Evolutionary conservation across 257 asterid species (phyloP).

Genomic region (Solanum ahanhuiri): DNA sequence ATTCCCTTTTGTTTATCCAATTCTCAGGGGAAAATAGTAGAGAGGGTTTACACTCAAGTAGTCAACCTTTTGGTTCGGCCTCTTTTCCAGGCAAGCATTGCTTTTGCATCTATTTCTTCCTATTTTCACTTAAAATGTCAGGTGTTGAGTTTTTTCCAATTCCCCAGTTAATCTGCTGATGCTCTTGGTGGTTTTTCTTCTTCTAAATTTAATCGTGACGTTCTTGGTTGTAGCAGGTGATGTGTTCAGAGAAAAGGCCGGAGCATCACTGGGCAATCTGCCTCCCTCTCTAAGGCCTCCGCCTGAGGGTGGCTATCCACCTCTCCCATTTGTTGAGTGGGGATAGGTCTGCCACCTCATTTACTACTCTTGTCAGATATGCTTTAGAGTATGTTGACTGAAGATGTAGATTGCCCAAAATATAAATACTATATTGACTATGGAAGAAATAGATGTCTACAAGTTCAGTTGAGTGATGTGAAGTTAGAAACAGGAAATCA

Average conservation of each 20-base stretch:
- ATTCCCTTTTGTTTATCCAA: background rate
- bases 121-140: background rate
- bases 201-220: background rate
- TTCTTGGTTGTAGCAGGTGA: conserved; percentile 23
- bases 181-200: background rate
- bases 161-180: background rate
- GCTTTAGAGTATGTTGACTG: background rate
- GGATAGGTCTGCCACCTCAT: conserved; percentile 36
- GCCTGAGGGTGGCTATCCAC: conserved; percentile 80
- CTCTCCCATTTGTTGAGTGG: conserved; percentile 79
- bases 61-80: conserved; percentile 13
- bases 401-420: background rate
- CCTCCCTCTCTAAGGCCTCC: conserved; percentile 95
- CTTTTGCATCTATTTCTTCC: background rate
- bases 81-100: conserved; percentile 30
- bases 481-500: background rate
- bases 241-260: conserved; percentile 38
- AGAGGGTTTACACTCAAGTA: conserved; percentile 17
- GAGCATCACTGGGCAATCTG: conserved; percentile 46
- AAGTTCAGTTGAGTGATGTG: background rate
- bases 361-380: background rate
- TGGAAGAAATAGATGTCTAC: background rate
- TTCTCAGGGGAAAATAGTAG: conserved; percentile 16
- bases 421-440: background rate
- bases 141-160: background rate